Evolutionary conservation across 257 asterid species (phyloP).

Genomic region (Solanum gracilifrons): DNA sequence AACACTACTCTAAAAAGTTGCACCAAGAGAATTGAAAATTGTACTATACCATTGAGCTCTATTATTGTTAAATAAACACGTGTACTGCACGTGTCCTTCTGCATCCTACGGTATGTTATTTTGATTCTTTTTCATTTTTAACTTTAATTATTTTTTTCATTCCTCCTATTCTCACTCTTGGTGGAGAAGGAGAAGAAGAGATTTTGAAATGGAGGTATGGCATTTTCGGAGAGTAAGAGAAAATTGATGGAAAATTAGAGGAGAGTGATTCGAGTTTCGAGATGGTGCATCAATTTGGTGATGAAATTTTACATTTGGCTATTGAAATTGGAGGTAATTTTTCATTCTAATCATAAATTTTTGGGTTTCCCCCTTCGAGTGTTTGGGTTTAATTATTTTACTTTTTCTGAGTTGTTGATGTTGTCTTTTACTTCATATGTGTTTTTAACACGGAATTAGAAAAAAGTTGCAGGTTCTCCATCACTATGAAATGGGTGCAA

Average conservation of each 20-base stretch:
- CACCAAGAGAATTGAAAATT: not conserved
- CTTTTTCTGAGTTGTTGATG: not conserved
- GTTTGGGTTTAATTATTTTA: too few relatives aligned
- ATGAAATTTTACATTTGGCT: not conserved
- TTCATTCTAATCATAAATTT: not conserved
- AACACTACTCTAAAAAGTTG: not conserved
- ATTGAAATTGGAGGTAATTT: not conserved
- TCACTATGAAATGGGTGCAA: too few relatives aligned
- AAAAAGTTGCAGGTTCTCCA: too few relatives aligned
- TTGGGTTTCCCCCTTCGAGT: not conserved
- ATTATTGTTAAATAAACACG: not conserved
- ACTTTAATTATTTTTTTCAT: too few relatives aligned
- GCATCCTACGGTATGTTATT: not conserved
- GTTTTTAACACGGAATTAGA: too few relatives aligned
- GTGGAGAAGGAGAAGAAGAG: not conserved
- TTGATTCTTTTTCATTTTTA: not conserved
- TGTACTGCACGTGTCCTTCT: too few relatives aligned
- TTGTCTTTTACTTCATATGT: too few relatives aligned
- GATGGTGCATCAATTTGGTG: not conserved
- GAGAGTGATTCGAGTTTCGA: not conserved
- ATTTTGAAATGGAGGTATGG: not conserved
- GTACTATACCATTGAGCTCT: not conserved
- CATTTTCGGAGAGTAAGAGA: not conserved
- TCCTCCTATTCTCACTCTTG: not conserved
- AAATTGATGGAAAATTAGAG: not conserved